Conservation (phyloP, 2,329 filamentous ascomycete species). For the Elsinoe ampelina region DNA sequence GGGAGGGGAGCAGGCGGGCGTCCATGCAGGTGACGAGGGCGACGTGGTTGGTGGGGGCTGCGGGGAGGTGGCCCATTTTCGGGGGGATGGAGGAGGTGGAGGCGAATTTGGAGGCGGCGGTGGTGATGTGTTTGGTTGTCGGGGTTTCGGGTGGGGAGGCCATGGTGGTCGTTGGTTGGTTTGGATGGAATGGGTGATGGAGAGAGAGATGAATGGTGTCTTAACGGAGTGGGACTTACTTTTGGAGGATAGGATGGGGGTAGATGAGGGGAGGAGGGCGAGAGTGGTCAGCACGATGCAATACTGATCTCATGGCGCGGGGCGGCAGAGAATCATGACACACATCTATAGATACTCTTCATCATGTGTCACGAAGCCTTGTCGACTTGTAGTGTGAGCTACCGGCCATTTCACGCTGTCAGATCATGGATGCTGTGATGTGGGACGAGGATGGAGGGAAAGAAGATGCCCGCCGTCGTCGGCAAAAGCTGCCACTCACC, state of each 20-base stretch:
- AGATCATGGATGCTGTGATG: no score
- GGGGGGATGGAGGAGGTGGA: neutral
- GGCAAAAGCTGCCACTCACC: neutral
- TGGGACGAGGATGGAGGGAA: neutral
- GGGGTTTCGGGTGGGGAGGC: neutral
- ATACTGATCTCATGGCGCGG: constrained; percentile 6
- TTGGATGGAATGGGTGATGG: neutral
- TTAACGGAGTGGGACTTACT: neutral
- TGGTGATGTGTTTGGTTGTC: neutral
- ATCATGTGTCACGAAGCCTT: no score
- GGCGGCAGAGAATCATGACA: neutral
- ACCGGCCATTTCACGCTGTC: no score
- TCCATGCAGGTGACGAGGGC: constrained; percentile 66
- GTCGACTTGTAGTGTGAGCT: no score
- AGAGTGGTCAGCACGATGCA: neutral
- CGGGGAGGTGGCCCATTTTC: neutral
- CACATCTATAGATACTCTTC: no score
- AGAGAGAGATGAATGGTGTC: neutral
- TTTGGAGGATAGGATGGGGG: neutral
- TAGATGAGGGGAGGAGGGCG: neutral
- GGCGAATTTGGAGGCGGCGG: neutral
- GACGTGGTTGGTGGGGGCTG: neutral
- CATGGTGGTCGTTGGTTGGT: neutral
- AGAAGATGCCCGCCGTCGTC: neutral
- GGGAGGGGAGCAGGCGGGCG: constrained; percentile 58